Evolutionary conservation across 306 rosid genomes (phyloP), one percentile per base, ranked within the genome.

Genomic region (Begonia loranthoides): DNA sequence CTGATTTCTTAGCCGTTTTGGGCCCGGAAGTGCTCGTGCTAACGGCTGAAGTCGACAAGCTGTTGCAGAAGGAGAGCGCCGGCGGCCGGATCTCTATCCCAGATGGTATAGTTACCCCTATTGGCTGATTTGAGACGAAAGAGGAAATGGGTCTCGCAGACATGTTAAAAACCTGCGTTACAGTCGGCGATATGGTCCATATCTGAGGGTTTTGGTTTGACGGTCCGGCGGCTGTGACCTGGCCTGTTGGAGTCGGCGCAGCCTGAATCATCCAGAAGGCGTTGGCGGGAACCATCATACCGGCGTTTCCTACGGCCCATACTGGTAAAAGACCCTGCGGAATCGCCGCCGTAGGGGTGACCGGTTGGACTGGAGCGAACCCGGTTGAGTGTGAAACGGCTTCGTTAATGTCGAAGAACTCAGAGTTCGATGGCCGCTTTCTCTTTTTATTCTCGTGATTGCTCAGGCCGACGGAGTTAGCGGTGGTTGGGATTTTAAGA

Each of bases 191-290:
- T 6, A 76, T 15, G 38, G 86, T 70, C 87, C 93, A 82, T 63
- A 79, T 56, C 59, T 71, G 83, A 6, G 76, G 73, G 1, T 53
- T 68, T 5, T 70, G 82, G 19, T 48, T 58, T 0, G 65, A 21
- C 9, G 74, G 49, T 11, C 50, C 73, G 0, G 49, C 41, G 12
- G 57, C 66, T 4, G 44, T 51, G 19, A 54, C 63, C 0, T 40
- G 58, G 10, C 46, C 52, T 1, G 71, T 15, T 4, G 65, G 38
- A 14, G 62, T 13, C 38, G 60, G 73, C 36, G 36, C 36, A 7
- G 36, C 36, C 0, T 76, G 81, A 12, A 81, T 71, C 87, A 82
- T 82, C 93, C 93, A 82, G 63, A 82, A 68, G 2, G 87, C 61
- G 51, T 73, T 82, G 0, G 87, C 65, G 3, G 87, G 87, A 24